Base-by-base conservation (phyloP, 805 yeast genomes). In the Yarrowia divulgata region DNA sequence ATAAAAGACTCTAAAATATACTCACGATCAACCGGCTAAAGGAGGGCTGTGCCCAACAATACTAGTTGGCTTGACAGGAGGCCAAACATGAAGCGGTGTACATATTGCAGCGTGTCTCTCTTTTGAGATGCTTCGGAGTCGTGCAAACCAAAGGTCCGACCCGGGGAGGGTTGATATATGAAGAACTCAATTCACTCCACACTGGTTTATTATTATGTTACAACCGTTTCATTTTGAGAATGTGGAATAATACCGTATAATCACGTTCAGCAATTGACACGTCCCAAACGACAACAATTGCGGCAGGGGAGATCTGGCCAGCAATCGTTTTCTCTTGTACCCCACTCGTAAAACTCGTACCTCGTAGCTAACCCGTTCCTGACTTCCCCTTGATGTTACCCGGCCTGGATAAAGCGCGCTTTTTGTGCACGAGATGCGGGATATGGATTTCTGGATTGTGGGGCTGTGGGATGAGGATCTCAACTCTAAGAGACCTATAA, bases 361-460 rank as follows among this genome's bases (percentile, higher is more conserved):
- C n/a, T n/a, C n/a, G n/a, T n/a, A n/a, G n/a, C n/a, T n/a, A 23
- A 23, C 29, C 29, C 18, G 63, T 55, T 39, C 43, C 48, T 55
- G 46, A 39, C 34, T 13, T 23, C 43, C 63, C 45, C 63, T 29
- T 9, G 10, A 14, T 6, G 55, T 60, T 43, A 43, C 52, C 67
- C 67, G 55, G 40, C 46, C 42, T 45, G 58, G 37, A 42, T 37
- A 35, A 50, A 29, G 64, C 63, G 63, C 60, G 46, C 60, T 43
- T 64, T 23, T 52, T 35, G 57, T 32, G 48, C 48, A 57, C 46
- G 63, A 57, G 48, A 57, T 57, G 63, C 48, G 63, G 48, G 63
- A 29, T 16, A 40, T 40, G 63, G 63, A 40, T 9, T 10, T 32
- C 43, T 54, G 29, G 29, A 23, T 23, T 23, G 60, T 54, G 60